These are phyloP conservation scores for Ceratocystis smalleyi DNA, from an alignment of 2,329 filamentous ascomycete genomes.

Conservation along the genomic window DNA sequence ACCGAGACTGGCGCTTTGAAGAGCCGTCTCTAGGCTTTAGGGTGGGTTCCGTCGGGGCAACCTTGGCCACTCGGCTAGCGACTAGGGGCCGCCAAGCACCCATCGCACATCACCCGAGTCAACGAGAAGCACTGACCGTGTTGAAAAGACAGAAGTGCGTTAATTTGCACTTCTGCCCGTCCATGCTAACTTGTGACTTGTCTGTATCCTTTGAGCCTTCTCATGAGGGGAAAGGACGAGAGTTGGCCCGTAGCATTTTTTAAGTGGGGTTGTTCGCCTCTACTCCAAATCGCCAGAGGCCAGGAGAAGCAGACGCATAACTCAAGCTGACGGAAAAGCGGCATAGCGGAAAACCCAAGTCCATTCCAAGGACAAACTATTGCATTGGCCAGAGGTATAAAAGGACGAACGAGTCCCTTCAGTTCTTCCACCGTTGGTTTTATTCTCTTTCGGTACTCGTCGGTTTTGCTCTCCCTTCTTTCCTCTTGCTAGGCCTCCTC, in stretches of 20 bases:
- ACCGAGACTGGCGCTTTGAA: too few species aligned
- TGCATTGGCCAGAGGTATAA: background rate
- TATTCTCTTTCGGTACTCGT: background rate
- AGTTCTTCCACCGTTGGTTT: background rate
- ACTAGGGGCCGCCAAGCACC: too few species aligned
- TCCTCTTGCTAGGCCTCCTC: background rate
- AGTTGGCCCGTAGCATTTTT: background rate
- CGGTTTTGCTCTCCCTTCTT: background rate
- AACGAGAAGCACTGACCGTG: background rate
- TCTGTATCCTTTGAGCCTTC: background rate
- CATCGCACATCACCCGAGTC: background rate
- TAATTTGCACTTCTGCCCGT: background rate
- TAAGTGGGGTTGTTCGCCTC: background rate
- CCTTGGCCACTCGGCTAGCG: too few species aligned
- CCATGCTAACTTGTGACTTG: background rate
- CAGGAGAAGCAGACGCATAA: background rate
- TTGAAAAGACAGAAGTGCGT: background rate
- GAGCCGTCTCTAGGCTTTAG: too few species aligned
- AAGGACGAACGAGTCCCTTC: background rate
- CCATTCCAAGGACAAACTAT: background rate
- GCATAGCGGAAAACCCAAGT: background rate
- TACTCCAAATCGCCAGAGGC: background rate
- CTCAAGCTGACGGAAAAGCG: slow-evolving; percentile 1
- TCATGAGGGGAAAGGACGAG: background rate
- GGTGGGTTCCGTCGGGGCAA: too few species aligned